Conservation (phyloP, 2,329 filamentous ascomycete genomes). For the Colletotrichum horii region DNA sequence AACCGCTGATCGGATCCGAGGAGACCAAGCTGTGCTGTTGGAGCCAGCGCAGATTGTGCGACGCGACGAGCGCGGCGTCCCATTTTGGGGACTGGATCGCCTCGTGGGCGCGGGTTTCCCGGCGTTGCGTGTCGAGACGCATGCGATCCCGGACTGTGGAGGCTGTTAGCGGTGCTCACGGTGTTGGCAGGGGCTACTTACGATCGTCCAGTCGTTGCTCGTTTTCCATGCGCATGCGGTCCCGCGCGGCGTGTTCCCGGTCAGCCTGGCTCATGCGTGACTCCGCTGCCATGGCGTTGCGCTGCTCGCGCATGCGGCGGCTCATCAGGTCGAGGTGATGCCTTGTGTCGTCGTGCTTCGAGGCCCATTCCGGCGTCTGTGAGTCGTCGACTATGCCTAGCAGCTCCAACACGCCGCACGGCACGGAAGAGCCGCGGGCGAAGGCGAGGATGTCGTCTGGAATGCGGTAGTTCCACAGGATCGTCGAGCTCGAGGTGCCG, state of each 20-base stretch:
- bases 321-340: constrained; percentile 40
- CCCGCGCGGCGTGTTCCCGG: constrained; percentile 43
- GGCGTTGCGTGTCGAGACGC: constrained; percentile 44
- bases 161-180: not conserved
- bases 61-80: constrained; percentile 52
- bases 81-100: constrained; percentile 60
- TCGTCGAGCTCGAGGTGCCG: constrained; percentile 56
- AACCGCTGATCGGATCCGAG: constrained; percentile 13
- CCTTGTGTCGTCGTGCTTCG: constrained; percentile 41
- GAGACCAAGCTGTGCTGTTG: constrained; percentile 20
- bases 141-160: constrained; percentile 45
- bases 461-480: constrained; percentile 67
- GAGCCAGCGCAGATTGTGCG: constrained; percentile 51
- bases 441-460: constrained; percentile 57
- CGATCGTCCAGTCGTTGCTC: constrained; percentile 52
- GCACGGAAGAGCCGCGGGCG: constrained; percentile 56
- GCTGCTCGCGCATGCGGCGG: constrained; percentile 43
- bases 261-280: constrained; percentile 45
- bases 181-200: constrained; percentile 30
- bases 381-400: constrained; percentile 53
- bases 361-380: constrained; percentile 61
- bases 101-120: constrained; percentile 51
- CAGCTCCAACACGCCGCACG: constrained; percentile 64
- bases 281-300: constrained; percentile 48
- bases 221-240: constrained; percentile 46